Percentiles rank a stretch among this genome's conserved stretches.
Evolutionary conservation across 129 eudicot genomes (phyloP).

Genomic region (Saposhnikovia divaricata): DNA sequence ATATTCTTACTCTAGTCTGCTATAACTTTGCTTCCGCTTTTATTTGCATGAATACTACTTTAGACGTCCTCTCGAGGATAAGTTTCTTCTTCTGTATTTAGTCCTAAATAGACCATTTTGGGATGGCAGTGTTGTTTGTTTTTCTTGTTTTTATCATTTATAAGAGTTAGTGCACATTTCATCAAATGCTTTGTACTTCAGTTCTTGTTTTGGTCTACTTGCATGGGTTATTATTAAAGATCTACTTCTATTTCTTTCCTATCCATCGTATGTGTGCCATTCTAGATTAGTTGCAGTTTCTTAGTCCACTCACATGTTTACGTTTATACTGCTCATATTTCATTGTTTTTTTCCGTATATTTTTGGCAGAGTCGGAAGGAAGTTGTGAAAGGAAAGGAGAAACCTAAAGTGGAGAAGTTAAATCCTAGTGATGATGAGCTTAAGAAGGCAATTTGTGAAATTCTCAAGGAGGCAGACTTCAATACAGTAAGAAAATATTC

Average conservation of each 20-base stretch:
- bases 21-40: too few relatives aligned
- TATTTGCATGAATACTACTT: background rate
- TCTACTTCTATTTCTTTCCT: background rate
- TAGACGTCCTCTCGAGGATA: background rate
- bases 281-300: too few relatives aligned
- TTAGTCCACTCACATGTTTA: background rate
- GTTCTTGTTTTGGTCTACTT: background rate
- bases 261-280: background rate
- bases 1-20: background rate
- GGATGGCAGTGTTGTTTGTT: background rate
- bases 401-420: conserved; percentile 47
- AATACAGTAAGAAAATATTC: conserved; percentile 60
- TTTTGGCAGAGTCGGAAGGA: conserved; percentile 50
- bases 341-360: background rate
- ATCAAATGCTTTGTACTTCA: background rate
- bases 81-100: background rate
- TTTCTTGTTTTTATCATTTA: background rate
- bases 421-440: conserved; percentile 70
- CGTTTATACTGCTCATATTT: background rate
- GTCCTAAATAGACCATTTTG: background rate
- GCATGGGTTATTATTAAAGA: background rate
- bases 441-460: conserved; percentile 61
- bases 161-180: background rate
- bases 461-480: conserved; percentile 91
- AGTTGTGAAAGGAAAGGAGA: conserved; percentile 57